Percentiles rank a stretch among this genome's conserved stretches.
Conservation (phyloP, 1,284 basidiomycete species). For the Trichosporon asahii region DNA sequence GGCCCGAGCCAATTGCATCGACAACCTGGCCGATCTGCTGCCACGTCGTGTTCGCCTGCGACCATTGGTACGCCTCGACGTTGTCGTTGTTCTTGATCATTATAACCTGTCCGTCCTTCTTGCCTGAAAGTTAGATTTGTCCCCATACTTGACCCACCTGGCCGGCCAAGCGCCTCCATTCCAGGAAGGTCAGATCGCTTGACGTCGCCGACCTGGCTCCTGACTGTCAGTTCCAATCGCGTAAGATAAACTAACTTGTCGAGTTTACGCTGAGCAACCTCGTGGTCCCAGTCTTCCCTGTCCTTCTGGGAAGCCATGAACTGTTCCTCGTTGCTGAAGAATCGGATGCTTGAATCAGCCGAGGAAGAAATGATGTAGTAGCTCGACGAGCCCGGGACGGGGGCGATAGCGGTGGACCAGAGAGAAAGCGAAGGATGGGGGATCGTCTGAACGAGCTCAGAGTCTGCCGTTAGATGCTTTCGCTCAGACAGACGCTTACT, state of each 20-base stretch:
- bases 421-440: conserved; percentile 90
- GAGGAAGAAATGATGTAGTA: conserved; percentile 86
- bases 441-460: conserved; percentile 79
- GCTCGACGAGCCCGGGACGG: conserved; percentile 54
- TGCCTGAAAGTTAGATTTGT: conserved; percentile 58
- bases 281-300: conserved; percentile 67
- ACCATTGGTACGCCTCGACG: conserved; percentile 92
- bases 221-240: conserved; percentile 23
- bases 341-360: conserved; percentile 80
- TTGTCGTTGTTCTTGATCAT: conserved; percentile 76
- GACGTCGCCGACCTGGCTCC: conserved; percentile 84
- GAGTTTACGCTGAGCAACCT: conserved; percentile 59
- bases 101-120: conserved; percentile 85
- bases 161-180: conserved; percentile 67
- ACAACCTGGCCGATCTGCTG: conserved; percentile 94
- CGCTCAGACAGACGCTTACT: conserved; percentile 51
- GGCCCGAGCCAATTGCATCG: conserved; percentile 79
- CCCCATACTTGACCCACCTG: conserved; percentile 57
- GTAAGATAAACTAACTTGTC: conserved; percentile 41
- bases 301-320: conserved; percentile 69
- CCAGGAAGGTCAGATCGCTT: conserved; percentile 85
- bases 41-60: conserved; percentile 66
- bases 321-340: conserved; percentile 74
- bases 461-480: conserved; percentile 51
- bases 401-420: conserved; percentile 81